phyloP scores from a whole-genome alignment of 2,329 filamentous ascomycete species.

The Trichoderma sp. region DNA sequence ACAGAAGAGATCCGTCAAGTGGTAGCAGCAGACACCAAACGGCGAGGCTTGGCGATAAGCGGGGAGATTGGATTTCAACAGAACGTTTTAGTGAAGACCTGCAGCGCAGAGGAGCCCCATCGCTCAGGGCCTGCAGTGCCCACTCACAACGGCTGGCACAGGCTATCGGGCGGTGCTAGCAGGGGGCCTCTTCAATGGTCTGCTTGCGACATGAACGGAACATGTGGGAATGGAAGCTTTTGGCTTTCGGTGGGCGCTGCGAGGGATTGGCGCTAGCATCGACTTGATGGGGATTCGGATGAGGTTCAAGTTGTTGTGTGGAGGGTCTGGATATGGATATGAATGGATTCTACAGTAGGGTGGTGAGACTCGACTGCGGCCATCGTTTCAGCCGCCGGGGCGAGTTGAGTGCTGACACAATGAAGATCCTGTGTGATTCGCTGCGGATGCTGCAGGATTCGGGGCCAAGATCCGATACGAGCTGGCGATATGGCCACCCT shows the following conservation, averaged over 20 bases:
- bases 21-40: neutral
- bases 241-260: neutral
- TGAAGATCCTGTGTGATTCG: too few relatives aligned
- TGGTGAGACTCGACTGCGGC: too few relatives aligned
- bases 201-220: neutral
- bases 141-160: neutral
- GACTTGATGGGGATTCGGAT: too few relatives aligned
- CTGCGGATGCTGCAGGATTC: too few relatives aligned
- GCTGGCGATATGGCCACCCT: too few relatives aligned
- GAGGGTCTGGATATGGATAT: neutral
- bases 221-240: neutral
- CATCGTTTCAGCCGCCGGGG: too few relatives aligned
- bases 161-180: neutral
- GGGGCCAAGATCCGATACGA: too few relatives aligned
- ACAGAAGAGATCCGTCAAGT: neutral
- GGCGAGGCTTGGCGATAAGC: constrained; percentile 13
- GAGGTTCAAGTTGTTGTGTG: neutral
- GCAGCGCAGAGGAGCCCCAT: neutral
- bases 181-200: neutral
- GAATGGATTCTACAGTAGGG: too few relatives aligned
- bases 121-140: neutral
- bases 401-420: too few relatives aligned
- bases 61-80: neutral
- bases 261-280: neutral
- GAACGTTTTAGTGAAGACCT: too few relatives aligned